These are phyloP conservation scores for Solanum hybrid DNA, from an alignment of 305 asterid species.

Conservation along the genomic window DNA sequence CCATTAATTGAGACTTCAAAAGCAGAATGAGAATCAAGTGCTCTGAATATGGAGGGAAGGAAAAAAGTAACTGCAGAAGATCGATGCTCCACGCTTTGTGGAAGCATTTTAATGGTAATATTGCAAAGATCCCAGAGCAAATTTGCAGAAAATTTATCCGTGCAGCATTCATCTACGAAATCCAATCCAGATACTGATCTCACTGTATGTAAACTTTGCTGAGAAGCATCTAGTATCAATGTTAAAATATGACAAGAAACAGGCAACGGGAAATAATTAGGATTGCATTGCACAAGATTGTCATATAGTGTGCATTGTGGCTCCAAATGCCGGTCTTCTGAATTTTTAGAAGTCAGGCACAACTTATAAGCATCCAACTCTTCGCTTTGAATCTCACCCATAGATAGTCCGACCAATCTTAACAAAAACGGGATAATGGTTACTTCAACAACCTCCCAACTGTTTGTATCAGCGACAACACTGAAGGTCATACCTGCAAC, in stretches of 20 bases:
- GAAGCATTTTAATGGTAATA: conserved; percentile 57
- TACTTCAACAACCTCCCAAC: conserved; percentile 66
- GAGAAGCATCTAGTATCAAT: conserved; percentile 50
- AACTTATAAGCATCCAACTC: conserved; percentile 44
- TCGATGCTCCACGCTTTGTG: conserved; percentile 62
- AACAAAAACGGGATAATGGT: conserved; percentile 63
- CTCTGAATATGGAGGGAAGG: conserved; percentile 67
- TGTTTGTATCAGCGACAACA: conserved; percentile 52
- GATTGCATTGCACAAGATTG: conserved; percentile 23
- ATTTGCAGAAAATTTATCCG: conserved; percentile 46
- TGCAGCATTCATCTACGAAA: conserved; percentile 21
- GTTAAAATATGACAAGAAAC: conserved; percentile 63
- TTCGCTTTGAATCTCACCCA: conserved; percentile 54
- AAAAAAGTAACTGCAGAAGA: conserved; percentile 60
- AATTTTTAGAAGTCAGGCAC: conserved; percentile 26
- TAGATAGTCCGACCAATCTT: conserved; percentile 57
- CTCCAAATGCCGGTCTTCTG: conserved; percentile 19
- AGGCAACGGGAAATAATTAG: conserved; percentile 45
- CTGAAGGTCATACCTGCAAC: conserved; percentile 55
- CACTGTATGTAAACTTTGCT: conserved; percentile 21
- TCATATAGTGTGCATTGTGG: conserved; percentile 18
- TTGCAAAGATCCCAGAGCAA: conserved; percentile 76
- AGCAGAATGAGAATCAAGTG: conserved; percentile 30
- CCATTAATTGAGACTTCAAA: conserved; percentile 48
- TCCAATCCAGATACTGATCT: conserved; percentile 23